Evolutionary conservation across 2,329 filamentous ascomycete species (phyloP).

Genomic region (Epichloe gansuensis): DNA sequence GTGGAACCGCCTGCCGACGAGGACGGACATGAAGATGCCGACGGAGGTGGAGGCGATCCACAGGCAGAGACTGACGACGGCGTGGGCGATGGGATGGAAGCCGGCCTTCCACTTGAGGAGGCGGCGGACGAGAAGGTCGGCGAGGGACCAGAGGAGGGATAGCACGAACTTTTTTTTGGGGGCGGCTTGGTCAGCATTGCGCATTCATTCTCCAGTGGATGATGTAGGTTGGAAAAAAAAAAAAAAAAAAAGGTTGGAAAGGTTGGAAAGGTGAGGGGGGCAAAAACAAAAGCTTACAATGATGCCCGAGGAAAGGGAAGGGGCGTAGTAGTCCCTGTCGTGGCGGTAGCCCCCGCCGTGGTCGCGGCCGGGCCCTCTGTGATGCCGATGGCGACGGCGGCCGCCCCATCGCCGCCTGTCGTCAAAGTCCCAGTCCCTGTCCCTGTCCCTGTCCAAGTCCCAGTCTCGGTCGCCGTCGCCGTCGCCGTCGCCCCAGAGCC

Average conservation of each 20-base stretch:
- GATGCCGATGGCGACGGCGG: no score
- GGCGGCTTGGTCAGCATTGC: no score
- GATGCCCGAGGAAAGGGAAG: slow-evolving; percentile 5
- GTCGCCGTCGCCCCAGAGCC: no score
- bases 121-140: slow-evolving; percentile 26
- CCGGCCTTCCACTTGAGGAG: slow-evolving; percentile 20
- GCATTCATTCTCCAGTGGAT: no score
- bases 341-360: slow-evolving; percentile 5
- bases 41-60: slow-evolving; percentile 23
- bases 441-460: slow-evolving; percentile 4
- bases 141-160: slow-evolving; percentile 22
- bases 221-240: no score
- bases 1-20: slow-evolving; percentile 6
- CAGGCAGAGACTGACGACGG: slow-evolving; percentile 29
- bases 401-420: background rate
- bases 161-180: background rate
- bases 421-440: slow-evolving; percentile 5
- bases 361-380: no score
- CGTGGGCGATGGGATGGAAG: slow-evolving; percentile 32
- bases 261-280: no score
- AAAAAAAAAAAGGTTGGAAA: no score
- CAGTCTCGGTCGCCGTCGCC: slow-evolving; percentile 4
- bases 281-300: slow-evolving; percentile 6
- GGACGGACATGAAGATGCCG: slow-evolving; percentile 13
- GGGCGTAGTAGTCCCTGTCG: slow-evolving; percentile 4